Evolutionary conservation across 352 stramenopile genomes (phyloP).

Genomic region (Phytophthora sp.): DNA sequence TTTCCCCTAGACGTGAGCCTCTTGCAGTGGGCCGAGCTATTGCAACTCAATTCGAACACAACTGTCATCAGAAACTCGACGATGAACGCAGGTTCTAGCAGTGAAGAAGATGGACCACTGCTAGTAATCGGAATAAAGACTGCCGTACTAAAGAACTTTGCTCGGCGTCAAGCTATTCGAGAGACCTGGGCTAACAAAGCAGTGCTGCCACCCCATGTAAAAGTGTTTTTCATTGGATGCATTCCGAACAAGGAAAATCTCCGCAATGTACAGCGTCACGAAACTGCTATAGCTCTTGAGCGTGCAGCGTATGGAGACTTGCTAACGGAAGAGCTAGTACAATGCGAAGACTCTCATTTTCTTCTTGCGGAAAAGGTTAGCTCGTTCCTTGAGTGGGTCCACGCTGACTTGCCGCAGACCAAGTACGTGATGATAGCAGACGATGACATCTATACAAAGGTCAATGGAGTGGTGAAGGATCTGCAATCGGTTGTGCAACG

Average conservation of each 20-base stretch:
- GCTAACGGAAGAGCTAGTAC: conserved; percentile 46
- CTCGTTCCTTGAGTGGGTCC: conserved; percentile 45
- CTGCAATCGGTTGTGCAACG: neutral
- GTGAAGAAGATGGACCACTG: neutral
- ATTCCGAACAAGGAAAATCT: neutral
- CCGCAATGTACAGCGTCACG: neutral
- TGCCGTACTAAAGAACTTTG: conserved; percentile 29
- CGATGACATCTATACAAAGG: conserved; percentile 54
- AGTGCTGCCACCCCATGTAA: conserved; percentile 5
- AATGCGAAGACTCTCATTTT: conserved; percentile 48
- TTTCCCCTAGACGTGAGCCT: neutral
- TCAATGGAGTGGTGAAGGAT: neutral
- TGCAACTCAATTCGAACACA: conserved; percentile 13
- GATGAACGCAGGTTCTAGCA: no score
- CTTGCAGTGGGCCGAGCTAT: neutral
- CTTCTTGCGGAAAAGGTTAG: conserved; percentile 56
- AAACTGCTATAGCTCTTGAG: conserved; percentile 29
- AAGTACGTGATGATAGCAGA: conserved; percentile 55
- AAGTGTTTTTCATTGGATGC: conserved; percentile 37
- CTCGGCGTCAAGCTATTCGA: conserved; percentile 40
- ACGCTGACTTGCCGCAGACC: neutral
- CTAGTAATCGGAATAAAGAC: conserved; percentile 47
- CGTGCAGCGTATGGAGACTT: conserved; percentile 41
- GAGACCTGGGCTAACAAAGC: conserved; percentile 37
- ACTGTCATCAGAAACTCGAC: no score